These are phyloP conservation scores for Aquilaria agallochum DNA, from an alignment of 441 rosid species.

Conservation along the genomic window DNA sequence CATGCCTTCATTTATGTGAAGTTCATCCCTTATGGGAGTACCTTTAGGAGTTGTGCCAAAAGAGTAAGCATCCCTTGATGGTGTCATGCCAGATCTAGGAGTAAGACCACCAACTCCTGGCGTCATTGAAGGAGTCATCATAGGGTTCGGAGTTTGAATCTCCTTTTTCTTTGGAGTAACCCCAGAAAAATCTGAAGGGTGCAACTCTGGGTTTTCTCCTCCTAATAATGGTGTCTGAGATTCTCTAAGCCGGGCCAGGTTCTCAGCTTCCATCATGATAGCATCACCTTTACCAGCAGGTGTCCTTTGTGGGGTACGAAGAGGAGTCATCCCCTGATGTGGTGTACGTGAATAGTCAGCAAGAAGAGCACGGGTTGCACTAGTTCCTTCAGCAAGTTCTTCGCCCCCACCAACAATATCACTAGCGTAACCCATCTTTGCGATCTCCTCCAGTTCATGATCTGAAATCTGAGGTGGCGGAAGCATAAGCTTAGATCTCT, in stretches of 20 bases:
- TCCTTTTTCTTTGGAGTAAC: conserved; percentile 92
- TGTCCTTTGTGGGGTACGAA: conserved; percentile 93
- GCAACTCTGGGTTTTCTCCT: conserved; percentile 97
- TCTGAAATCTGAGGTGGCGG: conserved; percentile 98
- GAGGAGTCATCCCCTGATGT: conserved; percentile 80
- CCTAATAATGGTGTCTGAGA: conserved; percentile 98
- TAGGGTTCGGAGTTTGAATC: conserved; percentile 88
- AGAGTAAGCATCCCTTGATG: conserved; percentile 80
- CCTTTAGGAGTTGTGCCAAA: conserved; percentile 86
- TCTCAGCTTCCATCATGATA: conserved; percentile 99
- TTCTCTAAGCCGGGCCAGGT: conserved; percentile 89
- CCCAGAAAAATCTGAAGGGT: conserved; percentile 98
- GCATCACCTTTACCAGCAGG: conserved; percentile 98
- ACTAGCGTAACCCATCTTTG: conserved; percentile 96
- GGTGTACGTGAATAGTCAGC: conserved; percentile 95
- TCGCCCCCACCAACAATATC: conserved; percentile 81
- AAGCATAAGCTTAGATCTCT: conserved; percentile 93
- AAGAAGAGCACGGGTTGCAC: conserved; percentile 93
- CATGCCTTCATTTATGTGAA: conserved; percentile 90
- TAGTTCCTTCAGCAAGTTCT: conserved; percentile 83
- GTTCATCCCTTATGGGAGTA: conserved; percentile 96
- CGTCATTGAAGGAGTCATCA: conserved; percentile 87
- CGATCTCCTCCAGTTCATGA: conserved; percentile 91
- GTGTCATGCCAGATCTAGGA: conserved; percentile 91
- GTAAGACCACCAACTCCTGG: conserved; percentile 80